These are phyloP conservation scores for Carex kokanica DNA, from an alignment of 176 grass and related monocot genomes.

Conservation along the genomic window DNA sequence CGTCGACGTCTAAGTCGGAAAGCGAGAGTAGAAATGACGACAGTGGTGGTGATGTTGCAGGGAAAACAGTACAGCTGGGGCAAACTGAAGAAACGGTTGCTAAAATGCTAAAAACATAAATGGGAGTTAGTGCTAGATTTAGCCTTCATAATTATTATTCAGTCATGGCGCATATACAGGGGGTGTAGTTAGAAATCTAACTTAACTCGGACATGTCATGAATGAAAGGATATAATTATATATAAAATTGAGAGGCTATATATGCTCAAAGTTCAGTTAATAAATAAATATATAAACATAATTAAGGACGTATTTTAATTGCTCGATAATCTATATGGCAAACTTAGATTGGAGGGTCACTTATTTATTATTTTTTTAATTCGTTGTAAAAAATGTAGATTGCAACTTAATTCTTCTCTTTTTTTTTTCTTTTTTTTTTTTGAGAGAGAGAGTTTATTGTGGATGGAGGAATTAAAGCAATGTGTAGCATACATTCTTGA, in stretches of 20 bases:
- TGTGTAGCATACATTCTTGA: not conserved
- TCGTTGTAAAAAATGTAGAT: conserved; percentile 32
- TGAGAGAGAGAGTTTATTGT: not conserved
- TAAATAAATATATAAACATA: conserved; percentile 16
- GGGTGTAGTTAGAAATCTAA: conserved; percentile 15
- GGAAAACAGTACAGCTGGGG: conserved; percentile 2
- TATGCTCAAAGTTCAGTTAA: not conserved
- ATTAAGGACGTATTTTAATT: not conserved
- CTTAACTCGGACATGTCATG: conserved; percentile 13
- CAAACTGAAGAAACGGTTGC: conserved; percentile 3
- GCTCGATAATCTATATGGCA: not conserved
- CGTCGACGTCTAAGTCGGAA: conserved; percentile 20
- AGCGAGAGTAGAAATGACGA: conserved; percentile 39
- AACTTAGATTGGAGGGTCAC: not conserved
- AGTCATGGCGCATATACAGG: not conserved
- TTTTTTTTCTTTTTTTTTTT: not conserved
- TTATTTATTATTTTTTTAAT: conserved; percentile 28
- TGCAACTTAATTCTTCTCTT: not conserved
- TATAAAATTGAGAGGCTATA: not conserved
- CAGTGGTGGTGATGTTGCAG: conserved; percentile 30
- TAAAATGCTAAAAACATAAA: not conserved
- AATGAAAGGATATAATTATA: conserved; percentile 11
- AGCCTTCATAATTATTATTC: not conserved
- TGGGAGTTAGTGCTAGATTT: conserved; percentile 21
- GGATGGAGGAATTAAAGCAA: not conserved